Percentiles rank a stretch among this genome's conserved stretches.
phyloP scores from a whole-genome alignment of 345 rosid species.

The Citrus cavaleriei region DNA sequence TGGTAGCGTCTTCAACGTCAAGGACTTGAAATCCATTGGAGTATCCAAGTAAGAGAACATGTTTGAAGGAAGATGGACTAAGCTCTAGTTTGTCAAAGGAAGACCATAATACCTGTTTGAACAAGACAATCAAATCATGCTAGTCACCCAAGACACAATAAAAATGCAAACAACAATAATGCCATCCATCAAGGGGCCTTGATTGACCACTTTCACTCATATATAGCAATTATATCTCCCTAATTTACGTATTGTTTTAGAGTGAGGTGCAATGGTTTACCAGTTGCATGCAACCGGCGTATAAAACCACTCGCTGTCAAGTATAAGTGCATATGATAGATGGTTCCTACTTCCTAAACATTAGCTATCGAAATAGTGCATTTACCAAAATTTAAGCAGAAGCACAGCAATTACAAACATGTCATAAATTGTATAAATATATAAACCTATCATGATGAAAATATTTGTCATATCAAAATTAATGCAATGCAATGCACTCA shows the following conservation, averaged over 20 bases:
- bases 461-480: not conserved
- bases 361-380: too few relatives aligned
- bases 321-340: too few relatives aligned
- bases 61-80: constrained; percentile 51
- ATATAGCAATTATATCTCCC: not conserved
- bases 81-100: constrained; percentile 78
- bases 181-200: not conserved
- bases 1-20: constrained; percentile 78
- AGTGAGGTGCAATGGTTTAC: not conserved
- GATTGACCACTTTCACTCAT: not conserved
- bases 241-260: not conserved
- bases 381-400: not conserved
- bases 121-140: constrained; percentile 17
- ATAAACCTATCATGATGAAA: not conserved
- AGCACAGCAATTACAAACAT: not conserved
- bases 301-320: not conserved
- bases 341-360: not conserved
- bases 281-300: not conserved
- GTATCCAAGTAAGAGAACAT: constrained; percentile 83
- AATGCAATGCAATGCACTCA: not conserved
- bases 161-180: not conserved
- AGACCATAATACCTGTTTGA: constrained; percentile 80
- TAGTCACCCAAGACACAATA: not conserved
- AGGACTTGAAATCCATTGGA: constrained; percentile 92
- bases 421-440: not conserved